These are phyloP conservation scores for Talaromyces sp. DNA, from an alignment of 2,329 filamentous ascomycete genomes.

Conservation along the genomic window DNA sequence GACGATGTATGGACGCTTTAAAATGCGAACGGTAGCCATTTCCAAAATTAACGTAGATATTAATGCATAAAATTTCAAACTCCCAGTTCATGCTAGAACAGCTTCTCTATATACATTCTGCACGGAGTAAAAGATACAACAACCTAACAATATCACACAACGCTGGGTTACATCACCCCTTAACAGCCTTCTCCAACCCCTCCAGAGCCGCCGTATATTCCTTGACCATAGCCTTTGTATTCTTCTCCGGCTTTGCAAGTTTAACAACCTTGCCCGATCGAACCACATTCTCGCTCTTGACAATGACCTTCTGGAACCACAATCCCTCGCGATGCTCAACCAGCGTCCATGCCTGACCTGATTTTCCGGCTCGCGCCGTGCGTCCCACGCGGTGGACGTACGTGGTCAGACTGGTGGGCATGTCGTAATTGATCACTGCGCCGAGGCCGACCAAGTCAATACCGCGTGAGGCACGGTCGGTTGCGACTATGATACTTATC, in stretches of 20 bases:
- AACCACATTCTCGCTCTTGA: conserved; percentile 46
- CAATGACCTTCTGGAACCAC: conserved; percentile 90
- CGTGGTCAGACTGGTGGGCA: conserved; percentile 74
- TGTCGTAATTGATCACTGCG: conserved; percentile 91
- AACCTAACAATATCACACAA: background rate
- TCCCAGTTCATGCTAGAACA: background rate
- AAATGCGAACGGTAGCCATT: background rate
- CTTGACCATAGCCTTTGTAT: conserved; percentile 28
- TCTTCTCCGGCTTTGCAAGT: conserved; percentile 31
- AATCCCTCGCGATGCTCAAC: conserved; percentile 77
- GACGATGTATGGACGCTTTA: too few species aligned
- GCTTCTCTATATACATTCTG: background rate
- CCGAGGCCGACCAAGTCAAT: conserved; percentile 77
- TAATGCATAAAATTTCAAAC: background rate
- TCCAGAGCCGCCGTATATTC: conserved; percentile 38
- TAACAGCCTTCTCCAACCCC: conserved; percentile 40
- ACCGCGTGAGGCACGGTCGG: conserved; percentile 88
- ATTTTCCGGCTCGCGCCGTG: conserved; percentile 76
- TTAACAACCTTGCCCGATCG: conserved; percentile 31
- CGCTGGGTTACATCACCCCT: conserved; percentile 13
- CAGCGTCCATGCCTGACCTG: conserved; percentile 81
- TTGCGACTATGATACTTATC: conserved; percentile 77
- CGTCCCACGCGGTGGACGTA: conserved; percentile 93
- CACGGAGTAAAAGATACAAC: background rate
- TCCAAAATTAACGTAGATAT: background rate